A percentile compares a stretch with the other conserved stretches of the same genome.
These are phyloP conservation scores for Mucor indicus DNA, from an alignment of 371 early-diverging fungal species.

Conservation along the genomic window DNA sequence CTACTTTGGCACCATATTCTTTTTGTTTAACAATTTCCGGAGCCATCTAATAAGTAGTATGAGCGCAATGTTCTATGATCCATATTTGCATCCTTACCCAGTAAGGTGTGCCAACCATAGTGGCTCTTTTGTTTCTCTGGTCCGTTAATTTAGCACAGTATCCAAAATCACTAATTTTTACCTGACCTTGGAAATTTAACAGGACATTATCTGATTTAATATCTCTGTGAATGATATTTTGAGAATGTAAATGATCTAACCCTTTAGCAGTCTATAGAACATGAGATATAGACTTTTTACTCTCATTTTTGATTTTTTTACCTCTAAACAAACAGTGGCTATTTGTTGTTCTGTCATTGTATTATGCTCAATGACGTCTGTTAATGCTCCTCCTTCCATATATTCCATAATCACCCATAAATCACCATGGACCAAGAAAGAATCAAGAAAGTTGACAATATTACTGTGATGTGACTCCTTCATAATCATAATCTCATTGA, in stretches of 20 bases:
- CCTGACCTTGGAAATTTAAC: slow-evolving; percentile 73
- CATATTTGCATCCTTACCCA: slow-evolving; percentile 41
- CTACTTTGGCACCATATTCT: slow-evolving; percentile 86
- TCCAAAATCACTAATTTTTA: slow-evolving; percentile 90
- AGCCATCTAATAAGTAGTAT: slow-evolving; percentile 59
- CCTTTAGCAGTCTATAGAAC: slow-evolving; percentile 54
- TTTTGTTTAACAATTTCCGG: slow-evolving; percentile 91
- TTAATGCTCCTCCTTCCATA: slow-evolving; percentile 97
- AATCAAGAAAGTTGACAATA: slow-evolving; percentile 94
- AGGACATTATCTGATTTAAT: slow-evolving; percentile 89
- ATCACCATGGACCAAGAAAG: slow-evolving; percentile 81
- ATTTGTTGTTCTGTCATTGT: slow-evolving; percentile 88
- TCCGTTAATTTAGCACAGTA: slow-evolving; percentile 86
- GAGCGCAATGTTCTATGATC: background rate
- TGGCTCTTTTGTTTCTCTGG: slow-evolving; percentile 72
- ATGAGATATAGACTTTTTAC: background rate
- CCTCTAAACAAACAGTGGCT: slow-evolving; percentile 85
- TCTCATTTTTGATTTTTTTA: slow-evolving; percentile 14
- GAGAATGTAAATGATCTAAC: slow-evolving; percentile 75
- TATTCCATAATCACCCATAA: slow-evolving; percentile 98
- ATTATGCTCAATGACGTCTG: slow-evolving; percentile 93
- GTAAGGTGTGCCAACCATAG: slow-evolving; percentile 94
- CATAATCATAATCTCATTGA: slow-evolving; percentile 97
- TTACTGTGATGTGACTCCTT: slow-evolving; percentile 93
- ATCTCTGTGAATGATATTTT: slow-evolving; percentile 88